Percentiles rank a stretch among this genome's conserved stretches.
Evolutionary conservation across 257 asterid species (phyloP).

Genomic region (Catharanthus roseus): DNA sequence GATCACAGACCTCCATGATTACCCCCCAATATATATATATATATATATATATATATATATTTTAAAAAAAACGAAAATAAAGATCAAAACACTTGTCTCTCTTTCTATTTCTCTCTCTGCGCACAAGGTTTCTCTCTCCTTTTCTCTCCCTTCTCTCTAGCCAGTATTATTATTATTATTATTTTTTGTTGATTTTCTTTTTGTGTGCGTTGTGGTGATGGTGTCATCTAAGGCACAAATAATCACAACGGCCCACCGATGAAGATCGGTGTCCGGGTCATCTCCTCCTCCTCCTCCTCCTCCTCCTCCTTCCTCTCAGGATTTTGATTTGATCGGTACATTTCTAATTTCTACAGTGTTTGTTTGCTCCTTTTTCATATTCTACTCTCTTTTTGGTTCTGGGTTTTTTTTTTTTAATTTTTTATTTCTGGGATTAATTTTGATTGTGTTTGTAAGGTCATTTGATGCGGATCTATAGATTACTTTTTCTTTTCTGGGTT

Average conservation of each 20-base stretch:
- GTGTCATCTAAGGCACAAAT: slow-evolving; percentile 31
- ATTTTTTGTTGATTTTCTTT: slow-evolving; percentile 13
- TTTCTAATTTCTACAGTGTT: background rate
- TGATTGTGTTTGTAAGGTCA: slow-evolving; percentile 6
- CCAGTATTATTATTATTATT: slow-evolving; percentile 17
- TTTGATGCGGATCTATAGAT: slow-evolving; percentile 16
- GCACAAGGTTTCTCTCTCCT: slow-evolving; percentile 10
- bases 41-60: too few relatives aligned
- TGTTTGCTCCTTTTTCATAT: background rate
- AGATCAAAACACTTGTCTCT: slow-evolving; percentile 14
- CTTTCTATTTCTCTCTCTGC: slow-evolving; percentile 10
- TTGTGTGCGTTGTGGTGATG: slow-evolving; percentile 31
- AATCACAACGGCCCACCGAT: slow-evolving; percentile 48
- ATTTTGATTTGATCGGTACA: slow-evolving; percentile 33
- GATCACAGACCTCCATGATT: slow-evolving; percentile 10
- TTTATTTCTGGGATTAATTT: background rate
- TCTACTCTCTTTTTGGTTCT: background rate
- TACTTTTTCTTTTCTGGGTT: background rate
- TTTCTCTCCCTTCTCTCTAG: slow-evolving; percentile 14
- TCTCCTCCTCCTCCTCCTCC: slow-evolving; percentile 22
- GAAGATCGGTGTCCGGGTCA: slow-evolving; percentile 45
- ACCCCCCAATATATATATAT: slow-evolving; percentile 10
- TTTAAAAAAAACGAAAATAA: background rate
- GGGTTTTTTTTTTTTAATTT: background rate
- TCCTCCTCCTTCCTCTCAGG: slow-evolving; percentile 19